phyloP scores from a whole-genome alignment of 78 protist species.

The Mantamonas sphyraenae region DNA sequence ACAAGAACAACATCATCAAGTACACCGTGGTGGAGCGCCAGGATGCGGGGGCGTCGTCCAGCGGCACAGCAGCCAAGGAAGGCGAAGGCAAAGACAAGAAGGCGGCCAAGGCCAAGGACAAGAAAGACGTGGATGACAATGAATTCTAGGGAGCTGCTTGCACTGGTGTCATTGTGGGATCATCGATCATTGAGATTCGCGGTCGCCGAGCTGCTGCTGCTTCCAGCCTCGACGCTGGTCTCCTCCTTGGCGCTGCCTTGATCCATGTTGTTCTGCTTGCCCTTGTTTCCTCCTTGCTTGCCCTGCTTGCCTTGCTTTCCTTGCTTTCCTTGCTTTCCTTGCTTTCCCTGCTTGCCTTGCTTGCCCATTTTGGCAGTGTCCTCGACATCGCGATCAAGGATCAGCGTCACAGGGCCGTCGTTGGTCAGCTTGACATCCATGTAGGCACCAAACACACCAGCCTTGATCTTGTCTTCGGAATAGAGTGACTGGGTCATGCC shows the following conservation, averaged over 20 bases:
- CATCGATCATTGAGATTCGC: too few relatives aligned
- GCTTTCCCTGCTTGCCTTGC: background rate
- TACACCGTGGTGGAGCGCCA: too few relatives aligned
- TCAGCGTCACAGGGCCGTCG: constrained; percentile 38
- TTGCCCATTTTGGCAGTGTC: background rate
- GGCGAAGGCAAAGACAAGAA: too few relatives aligned
- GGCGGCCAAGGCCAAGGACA: too few relatives aligned
- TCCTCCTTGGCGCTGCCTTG: background rate
- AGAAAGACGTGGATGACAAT: too few relatives aligned
- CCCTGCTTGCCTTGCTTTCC: background rate
- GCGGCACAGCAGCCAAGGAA: too few relatives aligned
- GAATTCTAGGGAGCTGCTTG: too few relatives aligned
- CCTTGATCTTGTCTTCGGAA: background rate
- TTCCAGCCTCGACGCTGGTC: too few relatives aligned
- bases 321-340: background rate
- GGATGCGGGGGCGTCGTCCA: too few relatives aligned
- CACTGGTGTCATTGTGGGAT: too few relatives aligned
- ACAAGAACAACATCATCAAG: too few relatives aligned
- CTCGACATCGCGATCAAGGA: constrained; percentile 2
- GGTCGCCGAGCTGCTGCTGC: too few relatives aligned
- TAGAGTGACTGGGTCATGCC: background rate
- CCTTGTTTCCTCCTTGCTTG: background rate
- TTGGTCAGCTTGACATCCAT: constrained; percentile 21
- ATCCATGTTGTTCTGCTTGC: background rate
- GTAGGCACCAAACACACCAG: constrained; percentile 27